phyloP scores from a whole-genome alignment of 78 protist species.

The Salpingoeca rosetta region DNA sequence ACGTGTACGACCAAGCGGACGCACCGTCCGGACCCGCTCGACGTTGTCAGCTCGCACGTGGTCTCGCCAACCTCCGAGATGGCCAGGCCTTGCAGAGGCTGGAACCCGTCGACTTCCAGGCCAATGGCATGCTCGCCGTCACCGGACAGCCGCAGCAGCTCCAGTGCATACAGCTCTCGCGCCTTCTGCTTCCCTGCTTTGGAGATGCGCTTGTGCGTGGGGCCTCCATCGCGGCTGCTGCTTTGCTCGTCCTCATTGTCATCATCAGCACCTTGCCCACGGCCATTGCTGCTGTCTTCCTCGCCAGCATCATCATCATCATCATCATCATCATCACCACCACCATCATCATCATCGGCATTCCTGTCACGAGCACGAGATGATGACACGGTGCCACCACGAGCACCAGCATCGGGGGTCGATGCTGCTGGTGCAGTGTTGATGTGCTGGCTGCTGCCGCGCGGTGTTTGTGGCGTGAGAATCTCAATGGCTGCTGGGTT shows the following conservation, averaged over 20 bases:
- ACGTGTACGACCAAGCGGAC: background rate
- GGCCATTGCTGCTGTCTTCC: too few species aligned
- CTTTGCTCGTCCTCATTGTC: background rate
- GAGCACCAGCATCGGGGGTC: background rate
- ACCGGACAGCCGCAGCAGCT: background rate
- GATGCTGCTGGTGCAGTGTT: background rate
- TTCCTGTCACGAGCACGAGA: too few species aligned
- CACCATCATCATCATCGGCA: too few species aligned
- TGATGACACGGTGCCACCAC: too few species aligned
- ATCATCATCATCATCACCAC: too few species aligned
- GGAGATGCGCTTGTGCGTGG: background rate
- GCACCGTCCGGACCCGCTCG: background rate
- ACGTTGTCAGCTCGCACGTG: background rate
- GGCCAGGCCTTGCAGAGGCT: background rate
- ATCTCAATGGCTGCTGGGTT: too few species aligned
- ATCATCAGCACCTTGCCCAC: background rate
- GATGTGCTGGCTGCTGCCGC: background rate
- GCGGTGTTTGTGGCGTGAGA: too few species aligned
- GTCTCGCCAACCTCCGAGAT: background rate
- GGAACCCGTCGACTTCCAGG: background rate
- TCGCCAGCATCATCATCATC: background rate
- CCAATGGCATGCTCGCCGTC: background rate
- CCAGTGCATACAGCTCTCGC: too few species aligned
- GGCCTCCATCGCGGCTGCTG: background rate
- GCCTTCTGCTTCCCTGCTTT: too few species aligned